Evolutionary conservation across 2,329 filamentous ascomycete genomes (phyloP), one percentile per base, ranked within the genome.

Genomic region (Samsoniella hepiali): DNA sequence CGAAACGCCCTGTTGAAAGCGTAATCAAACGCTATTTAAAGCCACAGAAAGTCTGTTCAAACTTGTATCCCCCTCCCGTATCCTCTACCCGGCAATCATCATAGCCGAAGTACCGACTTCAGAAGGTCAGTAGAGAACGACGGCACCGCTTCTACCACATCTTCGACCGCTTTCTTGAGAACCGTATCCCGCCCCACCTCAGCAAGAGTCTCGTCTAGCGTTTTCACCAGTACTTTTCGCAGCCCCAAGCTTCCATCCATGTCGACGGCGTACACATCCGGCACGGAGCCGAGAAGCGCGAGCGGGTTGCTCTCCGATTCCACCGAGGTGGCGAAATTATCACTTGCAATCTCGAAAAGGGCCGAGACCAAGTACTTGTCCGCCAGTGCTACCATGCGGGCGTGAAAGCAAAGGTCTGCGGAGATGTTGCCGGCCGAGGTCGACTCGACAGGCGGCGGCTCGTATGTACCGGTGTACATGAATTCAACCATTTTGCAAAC

Each of bases 361-460:
- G 56, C 3, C 15, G 31, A 3, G 27, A 58, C 50, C 6, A 32
- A 7, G 56, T 49, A 58, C 10, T 22, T 58, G 32, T 58, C 44
- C 8, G 56, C 56, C 31, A 58, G 11, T 4, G 44, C n/a, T 6
- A 58, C 40, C 31, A 58, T 50, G 0, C 1, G 10, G 6, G 55
- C 55, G 2, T 38, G n/a, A 10, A 58, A 38, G 9, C n/a, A 8
- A 9, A 47, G 9, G 3, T 9, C 42, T 27, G 13, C 5, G n/a
- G 11, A 47, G 13, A 40, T 40, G 38, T 15, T 2, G 2, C 9
- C 38, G 7, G 15, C 10, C 5, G 22, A 15, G 3, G 8, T 13
- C 17, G 27, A 3, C 9, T n/a, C 3, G n/a, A n/a, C 1, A 3
- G 1, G 4, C 0, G 36, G 8, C 3, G 15, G 8, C 1, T 47